These are phyloP conservation scores for Selenicereus undatus DNA, from an alignment of 148 eudicot species.

Conservation along the genomic window DNA sequence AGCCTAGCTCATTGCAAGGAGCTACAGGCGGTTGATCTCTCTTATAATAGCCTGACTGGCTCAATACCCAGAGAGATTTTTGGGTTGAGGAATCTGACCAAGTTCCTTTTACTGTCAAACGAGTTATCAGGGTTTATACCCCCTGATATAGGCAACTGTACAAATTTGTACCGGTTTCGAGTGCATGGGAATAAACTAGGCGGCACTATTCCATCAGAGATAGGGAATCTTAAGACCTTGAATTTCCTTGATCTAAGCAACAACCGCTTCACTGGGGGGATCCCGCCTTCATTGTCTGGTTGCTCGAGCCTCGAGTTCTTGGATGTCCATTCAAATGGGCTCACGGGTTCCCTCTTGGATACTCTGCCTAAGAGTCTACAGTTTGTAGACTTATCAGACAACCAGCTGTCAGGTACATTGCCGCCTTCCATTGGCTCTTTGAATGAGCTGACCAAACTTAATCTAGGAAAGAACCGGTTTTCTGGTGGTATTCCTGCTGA, in stretches of 20 bases:
- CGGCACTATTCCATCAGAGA: conserved; percentile 86
- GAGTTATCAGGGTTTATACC: conserved; percentile 76
- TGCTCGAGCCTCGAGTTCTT: conserved; percentile 72
- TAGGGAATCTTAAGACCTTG: conserved; percentile 59
- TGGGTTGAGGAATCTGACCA: conserved; percentile 58
- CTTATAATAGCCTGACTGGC: conserved; percentile 68
- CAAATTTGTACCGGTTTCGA: conserved; percentile 74
- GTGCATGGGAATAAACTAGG: conserved; percentile 60
- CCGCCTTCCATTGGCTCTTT: conserved; percentile 55
- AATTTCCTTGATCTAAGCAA: conserved; percentile 80
- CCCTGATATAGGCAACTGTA: conserved; percentile 73
- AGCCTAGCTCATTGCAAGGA: conserved; percentile 61
- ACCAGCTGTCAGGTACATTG: conserved; percentile 55
- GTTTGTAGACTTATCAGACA: conserved; percentile 75
- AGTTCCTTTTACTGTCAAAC: conserved; percentile 68
- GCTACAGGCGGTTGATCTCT: conserved; percentile 83
- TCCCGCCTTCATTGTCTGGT: conserved; percentile 64
- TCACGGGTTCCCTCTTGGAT: conserved; percentile 54
- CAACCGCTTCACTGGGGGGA: conserved; percentile 59
- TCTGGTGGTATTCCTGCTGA: conserved; percentile 69
- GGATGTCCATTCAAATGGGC: conserved; percentile 76
- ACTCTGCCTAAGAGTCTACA: conserved; percentile 71
- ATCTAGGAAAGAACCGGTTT: conserved; percentile 59
- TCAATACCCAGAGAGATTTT: conserved; percentile 64
- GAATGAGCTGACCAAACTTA: conserved; percentile 70